Evolutionary conservation across 768 basidiomycete species (phyloP), one percentile per base, ranked within the genome.

Genomic region (Hortiboletus campestris): DNA sequence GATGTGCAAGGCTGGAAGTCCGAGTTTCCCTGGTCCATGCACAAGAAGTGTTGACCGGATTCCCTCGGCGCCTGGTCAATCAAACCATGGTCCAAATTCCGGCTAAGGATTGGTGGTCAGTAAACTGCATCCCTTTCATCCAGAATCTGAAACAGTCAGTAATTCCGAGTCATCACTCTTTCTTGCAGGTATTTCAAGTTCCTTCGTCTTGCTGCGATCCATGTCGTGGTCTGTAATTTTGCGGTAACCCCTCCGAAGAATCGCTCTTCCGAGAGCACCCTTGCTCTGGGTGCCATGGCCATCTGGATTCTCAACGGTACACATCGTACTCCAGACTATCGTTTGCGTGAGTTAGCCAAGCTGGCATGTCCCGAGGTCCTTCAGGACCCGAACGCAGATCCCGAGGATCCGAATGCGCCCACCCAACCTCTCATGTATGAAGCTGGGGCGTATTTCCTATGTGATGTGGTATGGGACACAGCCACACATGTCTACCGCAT

Each of bases 271-370:
- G 54, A 56, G 32, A 52, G 32, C 34, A 2, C 31, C 4, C 43
- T 59, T 2, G 55, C 51, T 12, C 43, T 59, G 8, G 50, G 38
- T 13, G 58, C 51, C 2, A 49, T 56, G 7, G 10, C 1, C 2
- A 49, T 59, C 0, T 59, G 58, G 58, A 56, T 59, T 6, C 6
- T 59, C 0, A 56, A 59, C 13, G 51, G 51, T 0, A 20, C 20
- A 0, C 43, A 59, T 10, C n/a, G 36, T 4, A 59, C 42, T 2
- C 55, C 51, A 10, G 36, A 11, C 11, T 19, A 39, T 17, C 17
- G 6, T 3, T 11, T 36, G 2, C 10, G 3, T 6, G 8, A 2
- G 0, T 16, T 59, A 3, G 54, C 54, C 3, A 16, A 34, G 25
- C 9, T 49, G 29, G 43, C 55, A 1, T 48, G 46, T 49, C 36